phyloP scores from a whole-genome alignment of 108 stramenopile species.

The Nitzschia palea region DNA sequence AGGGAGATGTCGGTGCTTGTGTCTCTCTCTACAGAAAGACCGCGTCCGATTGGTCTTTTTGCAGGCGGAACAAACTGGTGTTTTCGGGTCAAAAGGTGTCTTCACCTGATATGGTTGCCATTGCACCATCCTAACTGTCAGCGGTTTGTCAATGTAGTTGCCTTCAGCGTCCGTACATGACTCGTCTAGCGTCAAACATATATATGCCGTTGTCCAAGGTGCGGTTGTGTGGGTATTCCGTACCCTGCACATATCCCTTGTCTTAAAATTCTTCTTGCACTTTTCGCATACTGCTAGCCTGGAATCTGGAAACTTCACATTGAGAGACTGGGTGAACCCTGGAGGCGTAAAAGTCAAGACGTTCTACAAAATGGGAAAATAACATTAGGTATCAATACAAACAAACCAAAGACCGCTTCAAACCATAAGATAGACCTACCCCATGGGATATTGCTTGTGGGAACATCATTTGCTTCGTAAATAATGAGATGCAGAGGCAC shows the following conservation, averaged over 20 bases:
- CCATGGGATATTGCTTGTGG: constrained; percentile 59
- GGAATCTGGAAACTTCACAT: constrained; percentile 80
- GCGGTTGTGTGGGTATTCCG: constrained; percentile 71
- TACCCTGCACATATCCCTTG: constrained; percentile 76
- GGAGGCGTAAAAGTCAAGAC: constrained; percentile 65
- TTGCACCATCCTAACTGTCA: constrained; percentile 60
- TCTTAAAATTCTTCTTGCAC: constrained; percentile 90
- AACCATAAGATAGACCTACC: constrained; percentile 40
- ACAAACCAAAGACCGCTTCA: too few relatives aligned
- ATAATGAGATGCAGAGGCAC: neutral
- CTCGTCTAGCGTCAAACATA: constrained; percentile 73
- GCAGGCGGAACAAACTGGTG: constrained; percentile 72
- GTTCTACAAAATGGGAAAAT: constrained; percentile 29
- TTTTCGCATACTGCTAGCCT: constrained; percentile 78
- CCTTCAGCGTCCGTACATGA: constrained; percentile 63
- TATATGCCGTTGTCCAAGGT: constrained; percentile 82
- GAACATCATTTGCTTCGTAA: constrained; percentile 57
- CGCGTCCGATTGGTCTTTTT: constrained; percentile 75
- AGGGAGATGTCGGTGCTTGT: constrained; percentile 66
- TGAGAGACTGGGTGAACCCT: constrained; percentile 71
- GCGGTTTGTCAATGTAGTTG: constrained; percentile 58
- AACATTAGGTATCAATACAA: neutral
- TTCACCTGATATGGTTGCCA: constrained; percentile 57
- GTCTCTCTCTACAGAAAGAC: constrained; percentile 62
- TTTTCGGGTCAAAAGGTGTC: constrained; percentile 47